These are phyloP conservation scores for Xerocomellus intermedius DNA, from an alignment of 768 basidiomycete species.

Conservation along the genomic window DNA sequence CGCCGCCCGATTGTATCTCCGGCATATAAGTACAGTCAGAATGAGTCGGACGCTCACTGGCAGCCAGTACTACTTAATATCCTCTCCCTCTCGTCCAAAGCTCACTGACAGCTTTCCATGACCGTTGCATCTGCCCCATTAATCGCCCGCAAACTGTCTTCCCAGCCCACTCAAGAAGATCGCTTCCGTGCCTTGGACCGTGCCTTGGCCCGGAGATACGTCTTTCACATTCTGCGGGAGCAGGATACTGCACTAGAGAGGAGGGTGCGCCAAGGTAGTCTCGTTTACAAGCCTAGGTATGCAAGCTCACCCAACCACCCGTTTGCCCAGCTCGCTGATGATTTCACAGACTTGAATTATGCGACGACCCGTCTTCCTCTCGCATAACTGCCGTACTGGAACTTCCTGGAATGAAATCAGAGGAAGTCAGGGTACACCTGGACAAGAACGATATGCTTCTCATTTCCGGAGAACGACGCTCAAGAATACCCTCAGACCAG, in stretches of 20 bases:
- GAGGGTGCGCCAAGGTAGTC: slow-evolving; percentile 24
- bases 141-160: slow-evolving; percentile 28
- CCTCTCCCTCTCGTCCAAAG: neutral
- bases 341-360: slow-evolving; percentile 37
- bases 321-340: slow-evolving; percentile 12
- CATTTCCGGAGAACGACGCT: slow-evolving; percentile 35
- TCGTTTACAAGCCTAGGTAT: slow-evolving; percentile 35
- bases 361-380: slow-evolving; percentile 34
- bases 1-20: too few species aligned
- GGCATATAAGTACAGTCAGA: neutral
- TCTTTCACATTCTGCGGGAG: slow-evolving; percentile 22
- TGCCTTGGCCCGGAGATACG: slow-evolving; percentile 31
- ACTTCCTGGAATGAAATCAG: slow-evolving; percentile 39
- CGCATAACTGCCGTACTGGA: slow-evolving; percentile 38
- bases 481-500: slow-evolving; percentile 17
- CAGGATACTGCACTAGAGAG: slow-evolving; percentile 18
- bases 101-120: slow-evolving; percentile 15
- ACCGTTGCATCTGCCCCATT: slow-evolving; percentile 19
- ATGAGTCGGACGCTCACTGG: slow-evolving; percentile 6
- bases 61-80: neutral
- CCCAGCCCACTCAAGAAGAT: slow-evolving; percentile 23
- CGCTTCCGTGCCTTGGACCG: slow-evolving; percentile 32
- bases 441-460: slow-evolving; percentile 30
- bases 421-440: slow-evolving; percentile 36
- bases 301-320: slow-evolving; percentile 3